phyloP scores from a whole-genome alignment of 257 asterid genomes.

The Scutellaria minor region DNA sequence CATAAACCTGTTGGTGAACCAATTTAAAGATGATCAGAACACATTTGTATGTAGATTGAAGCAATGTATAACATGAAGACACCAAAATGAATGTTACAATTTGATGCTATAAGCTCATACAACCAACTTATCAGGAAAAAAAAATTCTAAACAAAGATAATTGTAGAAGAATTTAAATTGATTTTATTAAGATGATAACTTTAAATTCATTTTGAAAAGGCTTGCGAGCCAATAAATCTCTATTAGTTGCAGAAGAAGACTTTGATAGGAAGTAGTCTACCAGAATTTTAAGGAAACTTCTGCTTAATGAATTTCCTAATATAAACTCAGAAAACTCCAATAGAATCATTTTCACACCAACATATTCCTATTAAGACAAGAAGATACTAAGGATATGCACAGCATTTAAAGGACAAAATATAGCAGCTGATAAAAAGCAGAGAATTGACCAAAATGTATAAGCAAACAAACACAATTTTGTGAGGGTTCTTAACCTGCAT shows the following conservation, averaged over 20 bases:
- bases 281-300: background rate
- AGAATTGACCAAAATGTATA: background rate
- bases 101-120: conserved; percentile 15
- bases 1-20: conserved; percentile 77
- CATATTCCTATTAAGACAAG: conserved; percentile 16
- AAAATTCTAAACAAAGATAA: background rate
- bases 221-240: background rate
- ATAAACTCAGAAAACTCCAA: conserved; percentile 1
- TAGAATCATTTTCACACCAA: conserved; percentile 6
- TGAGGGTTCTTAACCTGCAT: background rate
- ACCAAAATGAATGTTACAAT: conserved; percentile 18
- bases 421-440: background rate
- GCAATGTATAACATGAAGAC: conserved; percentile 17
- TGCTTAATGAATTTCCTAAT: conserved; percentile 6
- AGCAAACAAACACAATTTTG: conserved; percentile 17
- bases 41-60: conserved; percentile 20
- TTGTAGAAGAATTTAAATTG: background rate
- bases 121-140: conserved; percentile 9
- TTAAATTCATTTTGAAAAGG: background rate
- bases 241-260: too few relatives aligned
- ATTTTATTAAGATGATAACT: background rate
- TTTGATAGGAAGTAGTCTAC: background rate
- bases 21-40: conserved; percentile 39
- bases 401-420: background rate
- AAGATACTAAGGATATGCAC: conserved; percentile 8